Conservation (phyloP, 2,329 filamentous ascomycete genomes). For the Thelonectria blattea region DNA sequence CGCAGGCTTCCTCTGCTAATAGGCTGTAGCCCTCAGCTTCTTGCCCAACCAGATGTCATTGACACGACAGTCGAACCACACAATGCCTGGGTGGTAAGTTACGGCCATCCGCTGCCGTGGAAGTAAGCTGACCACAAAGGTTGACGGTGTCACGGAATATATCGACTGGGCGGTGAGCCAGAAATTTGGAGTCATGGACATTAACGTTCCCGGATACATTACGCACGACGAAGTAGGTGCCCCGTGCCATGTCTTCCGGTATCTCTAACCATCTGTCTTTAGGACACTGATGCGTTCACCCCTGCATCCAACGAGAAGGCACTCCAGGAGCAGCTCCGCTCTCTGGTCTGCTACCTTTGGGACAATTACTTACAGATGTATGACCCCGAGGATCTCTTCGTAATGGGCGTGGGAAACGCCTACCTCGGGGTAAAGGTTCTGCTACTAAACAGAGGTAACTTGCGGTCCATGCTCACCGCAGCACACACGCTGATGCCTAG, state of each 20-base stretch:
- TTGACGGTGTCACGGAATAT: conserved; percentile 81
- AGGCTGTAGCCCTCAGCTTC: conserved; percentile 65
- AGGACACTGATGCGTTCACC: conserved; percentile 57
- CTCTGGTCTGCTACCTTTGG: conserved; percentile 88
- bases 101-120: neutral
- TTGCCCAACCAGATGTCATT: conserved; percentile 70
- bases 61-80: conserved; percentile 79
- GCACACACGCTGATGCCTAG: conserved; percentile 21
- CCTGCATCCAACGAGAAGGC: conserved; percentile 52
- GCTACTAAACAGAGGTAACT: conserved; percentile 73
- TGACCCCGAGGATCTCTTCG: conserved; percentile 74
- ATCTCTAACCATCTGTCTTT: conserved; percentile 23
- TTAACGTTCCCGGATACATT: conserved; percentile 85
- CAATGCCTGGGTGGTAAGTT: conserved; percentile 84
- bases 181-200: conserved; percentile 84
- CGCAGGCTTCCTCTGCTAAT: conserved; percentile 17
- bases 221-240: conserved; percentile 64
- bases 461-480: conserved; percentile 4
- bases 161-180: conserved; percentile 82
- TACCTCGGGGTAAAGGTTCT: conserved; percentile 84
- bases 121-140: conserved; percentile 55
- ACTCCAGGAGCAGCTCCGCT: conserved; percentile 67
- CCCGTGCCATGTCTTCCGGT: conserved; percentile 23
- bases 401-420: conserved; percentile 89
- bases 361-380: conserved; percentile 93